Percentiles rank a stretch among this genome's conserved stretches.
phyloP scores from a whole-genome alignment of 2,329 filamentous ascomycete species.

The Trichoderma koningii region DNA sequence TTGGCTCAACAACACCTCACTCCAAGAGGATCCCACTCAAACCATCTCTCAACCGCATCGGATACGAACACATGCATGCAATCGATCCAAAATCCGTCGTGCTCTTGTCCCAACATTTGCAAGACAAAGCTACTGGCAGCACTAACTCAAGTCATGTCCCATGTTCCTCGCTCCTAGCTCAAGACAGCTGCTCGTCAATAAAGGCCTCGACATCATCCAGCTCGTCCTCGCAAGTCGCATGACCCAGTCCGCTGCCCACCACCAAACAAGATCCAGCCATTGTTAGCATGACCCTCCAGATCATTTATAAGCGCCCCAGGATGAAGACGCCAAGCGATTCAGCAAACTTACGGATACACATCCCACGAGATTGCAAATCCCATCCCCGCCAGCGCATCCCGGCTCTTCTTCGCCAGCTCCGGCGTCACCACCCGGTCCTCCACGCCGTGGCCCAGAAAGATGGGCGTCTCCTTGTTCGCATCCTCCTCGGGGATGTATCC shows the following conservation, averaged over 20 bases:
- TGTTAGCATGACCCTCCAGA: neutral
- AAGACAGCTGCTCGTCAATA: slow-evolving; percentile 20
- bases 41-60: neutral
- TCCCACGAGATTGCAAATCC: slow-evolving; percentile 76
- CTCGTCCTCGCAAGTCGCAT: slow-evolving; percentile 76
- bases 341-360: slow-evolving; percentile 65
- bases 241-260: slow-evolving; percentile 62
- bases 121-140: neutral
- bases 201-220: slow-evolving; percentile 75
- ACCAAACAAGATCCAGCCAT: neutral
- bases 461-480: slow-evolving; percentile 65
- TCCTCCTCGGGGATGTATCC: slow-evolving; percentile 40
- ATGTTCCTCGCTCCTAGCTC: neutral
- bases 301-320: neutral
- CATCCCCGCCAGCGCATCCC: slow-evolving; percentile 62
- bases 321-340: neutral
- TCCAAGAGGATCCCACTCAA: slow-evolving; percentile 6
- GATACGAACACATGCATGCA: neutral
- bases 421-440: slow-evolving; percentile 70
- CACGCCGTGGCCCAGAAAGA: slow-evolving; percentile 83
- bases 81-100: neutral
- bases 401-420: slow-evolving; percentile 65
- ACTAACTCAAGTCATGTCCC: neutral
- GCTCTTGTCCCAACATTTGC: neutral
- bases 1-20: slow-evolving; percentile 3